phyloP scores from a whole-genome alignment of 441 rosid genomes.

The Theobroma grandiflorum region DNA sequence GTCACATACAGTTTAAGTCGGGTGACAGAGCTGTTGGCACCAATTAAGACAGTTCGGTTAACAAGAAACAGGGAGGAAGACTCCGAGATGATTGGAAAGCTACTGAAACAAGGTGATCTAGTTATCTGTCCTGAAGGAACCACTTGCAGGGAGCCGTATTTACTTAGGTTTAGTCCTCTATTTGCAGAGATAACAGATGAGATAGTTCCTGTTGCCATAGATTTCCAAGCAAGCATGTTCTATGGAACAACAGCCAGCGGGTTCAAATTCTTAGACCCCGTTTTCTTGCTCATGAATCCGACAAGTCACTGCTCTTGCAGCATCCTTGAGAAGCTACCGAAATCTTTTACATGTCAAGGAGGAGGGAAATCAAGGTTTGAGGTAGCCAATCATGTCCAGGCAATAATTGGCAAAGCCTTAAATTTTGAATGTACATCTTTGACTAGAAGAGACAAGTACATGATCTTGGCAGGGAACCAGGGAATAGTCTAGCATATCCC shows the following conservation, averaged over 20 bases:
- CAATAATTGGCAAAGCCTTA: slow-evolving; percentile 32
- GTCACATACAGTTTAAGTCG: slow-evolving; percentile 41
- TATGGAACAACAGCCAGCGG: slow-evolving; percentile 47
- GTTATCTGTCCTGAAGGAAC: slow-evolving; percentile 48
- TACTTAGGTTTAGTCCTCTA: slow-evolving; percentile 42
- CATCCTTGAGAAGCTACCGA: slow-evolving; percentile 35
- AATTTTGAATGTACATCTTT: slow-evolving; percentile 41
- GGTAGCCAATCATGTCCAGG: slow-evolving; percentile 42
- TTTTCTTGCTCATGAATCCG: slow-evolving; percentile 42
- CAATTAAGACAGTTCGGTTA: slow-evolving; percentile 39
- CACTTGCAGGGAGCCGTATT: slow-evolving; percentile 44
- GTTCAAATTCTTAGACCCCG: slow-evolving; percentile 38
- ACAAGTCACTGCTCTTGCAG: slow-evolving; percentile 1
- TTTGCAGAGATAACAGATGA: slow-evolving; percentile 35
- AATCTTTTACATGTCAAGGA: slow-evolving; percentile 16
- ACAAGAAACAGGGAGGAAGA: slow-evolving; percentile 38
- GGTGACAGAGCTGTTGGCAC: slow-evolving; percentile 35
- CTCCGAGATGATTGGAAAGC: slow-evolving; percentile 17
- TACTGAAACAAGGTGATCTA: slow-evolving; percentile 29
- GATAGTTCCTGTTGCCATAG: slow-evolving; percentile 39
- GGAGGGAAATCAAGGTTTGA: slow-evolving; percentile 36
- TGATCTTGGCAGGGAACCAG: slow-evolving; percentile 41
- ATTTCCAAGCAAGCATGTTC: slow-evolving; percentile 36
- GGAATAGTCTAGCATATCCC: slow-evolving; percentile 34
- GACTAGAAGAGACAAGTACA: slow-evolving; percentile 45